Base-by-base conservation (phyloP, 306 rosid genomes). In the Fragaria vesca region DNA sequence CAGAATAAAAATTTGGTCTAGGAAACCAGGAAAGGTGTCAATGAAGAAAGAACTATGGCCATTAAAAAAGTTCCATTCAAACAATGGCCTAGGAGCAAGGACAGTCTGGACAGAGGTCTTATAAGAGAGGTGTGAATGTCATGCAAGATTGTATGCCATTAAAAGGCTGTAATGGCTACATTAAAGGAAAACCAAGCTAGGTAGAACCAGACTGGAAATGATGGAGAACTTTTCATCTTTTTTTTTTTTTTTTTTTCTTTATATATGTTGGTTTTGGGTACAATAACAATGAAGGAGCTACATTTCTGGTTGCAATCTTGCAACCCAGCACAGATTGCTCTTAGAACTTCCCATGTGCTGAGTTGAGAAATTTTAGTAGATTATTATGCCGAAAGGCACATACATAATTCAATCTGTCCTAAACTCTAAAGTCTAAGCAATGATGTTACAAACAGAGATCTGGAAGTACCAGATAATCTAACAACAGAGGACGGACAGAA, bases 391-490 rank as follows among this genome's bases (percentile, higher is more conserved):
- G 51, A 58, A 75, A 40, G 76, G 68, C 66, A 65, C 24, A 82
- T 16, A 48, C 21, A 32, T 28, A 76, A 72, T 72, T 48, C 1
- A 66, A 8, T 58, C 69, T 62, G 73, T 50, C 77, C 88, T 80
- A 40, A 66, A 62, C 82, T 60, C 83, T 72, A 73, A 79, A 72
- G 3, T 45, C 12, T 45, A 10, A 45, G 48, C 60, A 82, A 65
- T 83, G 54, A 77, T 15, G 75, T 84, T 88, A 82, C 85, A 85
- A 58, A 58, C 83, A 45, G 74, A 75, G 72, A 80, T 80, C 88
- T 84, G 84, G 86, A 80, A 58, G 78, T 82, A 82, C 88, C 87
- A 84, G 88, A 69, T 57, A n/a, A 51, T 60, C 55, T 58, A 71
- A 81, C 82, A 80, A 75, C 67, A 43, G 42, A 78, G 12, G 48